Evolutionary conservation across 148 eudicot genomes (phyloP).

Genomic region (Spergularia marina): DNA sequence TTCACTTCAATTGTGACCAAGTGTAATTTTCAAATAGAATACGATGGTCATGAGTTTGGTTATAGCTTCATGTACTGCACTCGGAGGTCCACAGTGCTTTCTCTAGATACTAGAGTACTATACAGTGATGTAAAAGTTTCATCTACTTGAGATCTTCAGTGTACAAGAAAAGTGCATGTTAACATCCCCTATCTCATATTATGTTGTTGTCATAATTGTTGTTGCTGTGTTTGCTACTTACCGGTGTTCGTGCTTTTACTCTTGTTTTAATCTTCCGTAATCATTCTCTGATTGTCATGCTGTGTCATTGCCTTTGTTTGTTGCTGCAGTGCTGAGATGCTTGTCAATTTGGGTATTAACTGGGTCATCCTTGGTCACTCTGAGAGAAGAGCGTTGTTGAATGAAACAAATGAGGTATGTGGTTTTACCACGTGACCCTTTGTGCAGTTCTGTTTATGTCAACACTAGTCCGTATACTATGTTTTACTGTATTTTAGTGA

Average conservation of each 20-base stretch:
- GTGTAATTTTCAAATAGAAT: not conserved
- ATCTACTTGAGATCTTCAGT: not conserved
- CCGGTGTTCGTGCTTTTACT: not conserved
- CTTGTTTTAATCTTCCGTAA: not conserved
- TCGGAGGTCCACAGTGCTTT: no score
- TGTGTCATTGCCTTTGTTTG: not conserved
- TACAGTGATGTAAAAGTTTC: no score
- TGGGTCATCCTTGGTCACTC: conserved; percentile 97
- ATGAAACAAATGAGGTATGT: conserved; percentile 72
- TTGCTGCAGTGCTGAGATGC: conserved; percentile 85
- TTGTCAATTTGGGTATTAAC: conserved; percentile 62
- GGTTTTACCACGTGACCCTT: no score
- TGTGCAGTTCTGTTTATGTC: not conserved
- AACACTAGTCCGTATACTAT: not conserved
- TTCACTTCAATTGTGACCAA: not conserved
- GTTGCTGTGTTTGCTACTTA: not conserved
- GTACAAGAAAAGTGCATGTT: not conserved
- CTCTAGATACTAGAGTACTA: no score
- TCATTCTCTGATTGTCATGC: not conserved
- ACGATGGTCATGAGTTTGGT: not conserved
- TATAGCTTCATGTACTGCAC: not conserved
- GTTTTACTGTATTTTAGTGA: not conserved
- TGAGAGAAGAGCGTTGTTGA: conserved; percentile 67
- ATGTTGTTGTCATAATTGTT: not conserved
- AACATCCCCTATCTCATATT: not conserved